A percentile compares a stretch with the other conserved stretches of the same genome.
Evolutionary conservation across 257 asterid genomes (phyloP).

Genomic region (Plantago elongata): DNA sequence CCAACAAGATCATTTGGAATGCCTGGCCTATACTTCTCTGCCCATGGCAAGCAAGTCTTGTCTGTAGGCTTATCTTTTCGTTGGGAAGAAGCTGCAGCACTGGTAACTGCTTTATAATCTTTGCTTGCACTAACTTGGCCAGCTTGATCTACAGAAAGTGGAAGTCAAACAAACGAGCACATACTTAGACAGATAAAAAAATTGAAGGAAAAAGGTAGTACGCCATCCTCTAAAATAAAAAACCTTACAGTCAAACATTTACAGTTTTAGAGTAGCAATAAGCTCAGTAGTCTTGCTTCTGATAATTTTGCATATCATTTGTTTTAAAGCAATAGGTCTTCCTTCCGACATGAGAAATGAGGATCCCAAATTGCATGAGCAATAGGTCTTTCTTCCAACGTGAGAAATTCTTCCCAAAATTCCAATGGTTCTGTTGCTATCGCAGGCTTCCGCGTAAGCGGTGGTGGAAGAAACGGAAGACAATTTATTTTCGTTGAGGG

Average conservation of each 20-base stretch:
- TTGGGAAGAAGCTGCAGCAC: conserved; percentile 38
- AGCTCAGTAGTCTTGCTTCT: not conserved
- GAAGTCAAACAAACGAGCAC: conserved; percentile 9
- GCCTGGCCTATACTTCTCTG: conserved; percentile 85
- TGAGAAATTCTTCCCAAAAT: too few relatives aligned
- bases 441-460: too few relatives aligned
- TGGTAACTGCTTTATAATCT: conserved; percentile 38
- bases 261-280: not conserved
- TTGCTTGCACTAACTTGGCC: conserved; percentile 34
- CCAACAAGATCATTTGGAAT: conserved; percentile 76
- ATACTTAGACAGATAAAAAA: conserved; percentile 1
- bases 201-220: not conserved
- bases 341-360: too few relatives aligned
- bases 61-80: conserved; percentile 34
- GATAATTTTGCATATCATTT: not conserved
- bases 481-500: too few relatives aligned
- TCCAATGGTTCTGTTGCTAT: too few relatives aligned
- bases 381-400: too few relatives aligned
- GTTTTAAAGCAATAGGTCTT: not conserved
- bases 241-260: not conserved
- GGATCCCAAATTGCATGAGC: too few relatives aligned
- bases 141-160: conserved; percentile 15
- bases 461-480: too few relatives aligned
- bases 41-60: conserved; percentile 64
- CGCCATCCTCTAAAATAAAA: not conserved